Conservation (phyloP, 768 basidiomycete species). For the Lenzites betulinus region DNA sequence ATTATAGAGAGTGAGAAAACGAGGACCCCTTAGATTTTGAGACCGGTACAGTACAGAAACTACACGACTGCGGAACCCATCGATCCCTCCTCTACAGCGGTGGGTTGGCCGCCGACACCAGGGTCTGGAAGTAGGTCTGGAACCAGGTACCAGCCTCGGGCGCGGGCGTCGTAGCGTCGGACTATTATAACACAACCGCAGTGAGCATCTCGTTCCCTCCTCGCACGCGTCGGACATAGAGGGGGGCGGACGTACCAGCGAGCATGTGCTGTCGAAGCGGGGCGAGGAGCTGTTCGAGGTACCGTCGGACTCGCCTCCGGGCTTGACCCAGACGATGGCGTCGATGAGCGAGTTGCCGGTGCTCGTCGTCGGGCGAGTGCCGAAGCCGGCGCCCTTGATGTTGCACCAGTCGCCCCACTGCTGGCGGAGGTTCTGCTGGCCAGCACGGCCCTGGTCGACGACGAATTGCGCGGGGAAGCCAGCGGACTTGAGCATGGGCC, state of each 20-base stretch:
- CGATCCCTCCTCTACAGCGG: conserved; percentile 39
- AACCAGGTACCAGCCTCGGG: conserved; percentile 70
- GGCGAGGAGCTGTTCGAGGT: conserved; percentile 55
- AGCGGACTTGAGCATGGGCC: conserved; percentile 42
- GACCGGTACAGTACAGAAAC: conserved; percentile 10
- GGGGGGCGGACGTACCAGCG: conserved; percentile 41
- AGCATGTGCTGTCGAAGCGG: conserved; percentile 54
- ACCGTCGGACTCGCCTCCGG: conserved; percentile 68
- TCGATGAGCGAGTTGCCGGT: conserved; percentile 58
- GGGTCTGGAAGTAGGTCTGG: conserved; percentile 64
- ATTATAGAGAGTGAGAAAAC: neutral
- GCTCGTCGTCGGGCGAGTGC: conserved; percentile 56
- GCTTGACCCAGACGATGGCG: conserved; percentile 67
- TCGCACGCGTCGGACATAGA: neutral
- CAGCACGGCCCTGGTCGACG: conserved; percentile 67
- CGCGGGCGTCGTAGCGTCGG: conserved; percentile 55
- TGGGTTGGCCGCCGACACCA: conserved; percentile 57
- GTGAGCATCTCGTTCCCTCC: conserved; percentile 1
- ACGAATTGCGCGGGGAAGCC: conserved; percentile 65
- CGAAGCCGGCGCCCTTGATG: conserved; percentile 64
- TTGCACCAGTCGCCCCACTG: conserved; percentile 71
- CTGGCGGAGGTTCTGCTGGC: conserved; percentile 59
- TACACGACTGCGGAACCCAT: neutral
- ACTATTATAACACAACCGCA: conserved; percentile 23
- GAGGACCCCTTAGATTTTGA: conserved; percentile 13